These are phyloP conservation scores for Monilinia fructicola DNA, from an alignment of 2,329 filamentous ascomycete species.

Conservation along the genomic window DNA sequence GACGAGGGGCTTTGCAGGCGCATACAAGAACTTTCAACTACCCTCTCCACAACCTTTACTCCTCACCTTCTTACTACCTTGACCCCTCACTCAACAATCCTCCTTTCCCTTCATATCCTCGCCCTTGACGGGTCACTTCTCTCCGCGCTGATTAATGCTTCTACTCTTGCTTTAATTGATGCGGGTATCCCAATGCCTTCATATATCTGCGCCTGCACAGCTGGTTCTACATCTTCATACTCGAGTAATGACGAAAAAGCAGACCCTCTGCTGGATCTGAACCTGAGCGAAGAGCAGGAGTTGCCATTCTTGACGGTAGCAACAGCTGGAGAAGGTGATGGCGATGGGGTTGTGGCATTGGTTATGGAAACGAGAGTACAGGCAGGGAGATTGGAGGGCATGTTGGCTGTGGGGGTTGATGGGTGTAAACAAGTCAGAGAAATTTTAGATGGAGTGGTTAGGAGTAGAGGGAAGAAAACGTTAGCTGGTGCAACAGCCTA, in stretches of 20 bases:
- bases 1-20: conserved; percentile 54
- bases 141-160: conserved; percentile 85
- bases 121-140: conserved; percentile 88
- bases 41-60: conserved; percentile 73
- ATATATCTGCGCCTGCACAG: conserved; percentile 85
- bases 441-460: conserved; percentile 78
- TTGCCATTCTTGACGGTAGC: conserved; percentile 85
- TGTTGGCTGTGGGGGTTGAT: conserved; percentile 89
- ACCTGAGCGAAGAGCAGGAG: conserved; percentile 79
- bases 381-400: conserved; percentile 76
- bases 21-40: conserved; percentile 76
- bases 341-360: conserved; percentile 74
- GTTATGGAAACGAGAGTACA: conserved; percentile 90
- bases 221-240: conserved; percentile 72
- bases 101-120: conserved; percentile 80
- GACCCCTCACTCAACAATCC: conserved; percentile 84
- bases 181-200: conserved; percentile 94
- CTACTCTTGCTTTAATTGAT: conserved; percentile 88
- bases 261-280: conserved; percentile 79
- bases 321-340: conserved; percentile 61
- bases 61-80: conserved; percentile 80
- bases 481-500: conserved; percentile 47
- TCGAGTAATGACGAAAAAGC: conserved; percentile 64
- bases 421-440: conserved; percentile 83
- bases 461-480: conserved; percentile 66